Conservation (phyloP, 306 rosid genomes). For the Luffa aegyptiaca region DNA sequence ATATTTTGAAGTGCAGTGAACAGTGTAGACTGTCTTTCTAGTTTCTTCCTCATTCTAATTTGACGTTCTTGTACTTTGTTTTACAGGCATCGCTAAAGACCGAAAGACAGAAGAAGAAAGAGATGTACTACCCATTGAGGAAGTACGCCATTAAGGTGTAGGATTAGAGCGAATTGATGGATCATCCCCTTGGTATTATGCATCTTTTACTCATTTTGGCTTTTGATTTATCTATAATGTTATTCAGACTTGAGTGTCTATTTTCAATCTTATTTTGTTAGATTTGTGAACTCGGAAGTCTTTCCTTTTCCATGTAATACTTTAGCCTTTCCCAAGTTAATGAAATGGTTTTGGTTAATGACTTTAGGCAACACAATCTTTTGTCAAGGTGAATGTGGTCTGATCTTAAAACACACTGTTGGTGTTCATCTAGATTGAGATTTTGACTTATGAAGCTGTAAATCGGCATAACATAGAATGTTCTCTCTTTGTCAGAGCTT, state of each 20-base stretch:
- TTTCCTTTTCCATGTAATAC: slow-evolving; percentile 7
- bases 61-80: not conserved
- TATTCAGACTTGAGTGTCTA: slow-evolving; percentile 7
- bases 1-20: no score
- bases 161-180: slow-evolving; percentile 12
- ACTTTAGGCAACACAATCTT: not conserved
- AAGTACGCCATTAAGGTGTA: slow-evolving; percentile 89
- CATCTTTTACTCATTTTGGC: slow-evolving; percentile 15
- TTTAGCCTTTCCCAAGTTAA: not conserved
- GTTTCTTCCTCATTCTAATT: not conserved
- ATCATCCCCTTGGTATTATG: slow-evolving; percentile 1
- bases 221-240: slow-evolving; percentile 6
- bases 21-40: not conserved
- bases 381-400: not conserved
- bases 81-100: slow-evolving; percentile 71
- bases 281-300: not conserved
- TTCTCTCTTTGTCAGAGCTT: no score
- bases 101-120: slow-evolving; percentile 71
- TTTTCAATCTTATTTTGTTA: not conserved
- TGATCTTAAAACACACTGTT: not conserved
- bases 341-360: slow-evolving; percentile 1
- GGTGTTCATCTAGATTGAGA: not conserved
- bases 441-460: not conserved
- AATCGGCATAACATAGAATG: not conserved
- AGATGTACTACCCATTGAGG: slow-evolving; percentile 64